A percentile compares a stretch with the other conserved stretches of the same genome.
Evolutionary conservation across 495 filamentous ascomycete genomes (phyloP).

Genomic region (Aspergillus sclerotiicarbonarius): DNA sequence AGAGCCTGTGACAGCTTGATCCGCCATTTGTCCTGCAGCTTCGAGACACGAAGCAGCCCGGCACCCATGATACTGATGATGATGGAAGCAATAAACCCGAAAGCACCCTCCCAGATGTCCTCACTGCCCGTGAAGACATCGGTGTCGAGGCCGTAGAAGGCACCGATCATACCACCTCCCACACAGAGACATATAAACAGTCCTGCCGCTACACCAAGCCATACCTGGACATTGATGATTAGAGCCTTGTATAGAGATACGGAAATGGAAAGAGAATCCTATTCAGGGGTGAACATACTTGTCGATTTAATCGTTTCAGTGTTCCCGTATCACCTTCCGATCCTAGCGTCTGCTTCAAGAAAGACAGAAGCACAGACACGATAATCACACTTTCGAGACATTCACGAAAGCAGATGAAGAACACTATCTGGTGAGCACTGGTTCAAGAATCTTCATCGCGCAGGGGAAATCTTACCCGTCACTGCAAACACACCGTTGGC

Average conservation of each 20-base stretch:
- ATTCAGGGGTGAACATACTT: conserved; percentile 58
- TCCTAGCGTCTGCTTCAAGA: conserved; percentile 72
- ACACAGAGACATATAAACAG: conserved; percentile 65
- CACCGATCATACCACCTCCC: conserved; percentile 72
- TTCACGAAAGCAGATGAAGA: background rate
- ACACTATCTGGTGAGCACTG: background rate
- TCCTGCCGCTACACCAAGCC: conserved; percentile 64
- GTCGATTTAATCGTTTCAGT: conserved; percentile 67
- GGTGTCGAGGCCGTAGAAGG: conserved; percentile 70
- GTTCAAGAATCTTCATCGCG: background rate
- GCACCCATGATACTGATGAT: conserved; percentile 80
- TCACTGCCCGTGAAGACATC: conserved; percentile 65
- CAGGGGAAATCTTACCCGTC: background rate
- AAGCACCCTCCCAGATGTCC: conserved; percentile 75
- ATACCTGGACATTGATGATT: conserved; percentile 50
- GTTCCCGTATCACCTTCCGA: conserved; percentile 19
- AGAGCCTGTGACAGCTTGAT: conserved; percentile 68
- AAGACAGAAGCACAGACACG: conserved; percentile 76
- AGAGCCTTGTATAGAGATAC: background rate
- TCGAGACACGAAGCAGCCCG: conserved; percentile 75
- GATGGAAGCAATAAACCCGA: conserved; percentile 65
- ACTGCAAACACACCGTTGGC: background rate
- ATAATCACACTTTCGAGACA: conserved; percentile 49
- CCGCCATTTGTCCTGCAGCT: conserved; percentile 83
- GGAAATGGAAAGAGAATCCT: too few species aligned